Evolutionary conservation across 352 stramenopile genomes (phyloP), one percentile per base, ranked within the genome.

Genomic region (Phytophthora hibernalis): DNA sequence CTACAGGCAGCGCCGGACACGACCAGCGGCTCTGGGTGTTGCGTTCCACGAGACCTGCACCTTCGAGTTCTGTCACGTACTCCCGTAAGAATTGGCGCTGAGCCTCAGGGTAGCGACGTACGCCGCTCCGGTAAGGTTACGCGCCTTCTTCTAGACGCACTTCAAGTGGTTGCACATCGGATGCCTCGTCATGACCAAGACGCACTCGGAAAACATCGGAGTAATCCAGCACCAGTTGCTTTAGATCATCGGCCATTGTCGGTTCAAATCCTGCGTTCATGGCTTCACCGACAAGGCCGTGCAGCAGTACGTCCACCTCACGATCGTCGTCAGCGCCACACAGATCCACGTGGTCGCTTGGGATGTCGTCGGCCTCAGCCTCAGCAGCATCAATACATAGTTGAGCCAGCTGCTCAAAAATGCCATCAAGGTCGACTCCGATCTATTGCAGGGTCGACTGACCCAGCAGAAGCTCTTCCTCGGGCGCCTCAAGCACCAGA

Each of bases 381-480:
- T 67, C 59, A 11, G 48, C 49, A 1, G 11, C 38, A 0, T 31
- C 42, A n/a, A 50, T 18, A 15, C 38, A 24, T 6, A 57, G 60
- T n/a, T 68, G 61, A 26, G 37, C 61, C 20, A 68, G 15, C 10
- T 57, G 60, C 26, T 68, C 50, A 43, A 68, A 55, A 5, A 43
- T 13, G 0, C 26, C 50, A 30, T 68, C 52, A 6, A 62, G 43
- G 6, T 63, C 53, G 0, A 63, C 51, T 13, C 61, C 52, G 13
- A 63, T 68, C 1, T 44, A 63, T 35, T 63, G 35, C 8, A 68
- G 18, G 1, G 44, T 57, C 6, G 20, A 30, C 12, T 30, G 45
- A 1, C 49, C 49, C 2, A 54, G 16, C 3, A 49, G 16, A 3
- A 66, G 20, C 20, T 60, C 26, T 4, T 55, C 59, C n/a, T 66